A percentile compares a stretch with the other conserved stretches of the same genome.
These are phyloP conservation scores for Trichoderma afroharzianum DNA, from an alignment of 2,329 filamentous ascomycete genomes.

Conservation along the genomic window DNA sequence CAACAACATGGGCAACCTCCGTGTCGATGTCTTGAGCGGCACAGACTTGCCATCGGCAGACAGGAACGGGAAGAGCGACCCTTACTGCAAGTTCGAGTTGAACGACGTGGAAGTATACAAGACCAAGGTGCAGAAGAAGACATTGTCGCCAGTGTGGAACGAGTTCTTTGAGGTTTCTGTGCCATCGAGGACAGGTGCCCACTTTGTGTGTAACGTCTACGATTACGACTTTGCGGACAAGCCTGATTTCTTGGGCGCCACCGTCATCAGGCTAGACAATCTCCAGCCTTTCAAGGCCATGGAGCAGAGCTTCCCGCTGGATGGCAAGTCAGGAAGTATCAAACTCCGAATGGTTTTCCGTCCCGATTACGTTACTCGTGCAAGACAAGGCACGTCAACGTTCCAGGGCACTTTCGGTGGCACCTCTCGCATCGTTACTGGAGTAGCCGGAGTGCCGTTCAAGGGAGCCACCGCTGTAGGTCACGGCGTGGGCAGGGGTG, in stretches of 20 bases:
- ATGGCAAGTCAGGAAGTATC: slow-evolving; percentile 85
- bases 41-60: slow-evolving; percentile 87
- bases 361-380: slow-evolving; percentile 82
- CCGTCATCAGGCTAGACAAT: slow-evolving; percentile 69
- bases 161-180: slow-evolving; percentile 87
- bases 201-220: slow-evolving; percentile 79
- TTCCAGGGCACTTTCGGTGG: slow-evolving; percentile 85
- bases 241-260: slow-evolving; percentile 81
- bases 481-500: slow-evolving; percentile 81
- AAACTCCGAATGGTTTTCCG: slow-evolving; percentile 86
- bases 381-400: slow-evolving; percentile 85
- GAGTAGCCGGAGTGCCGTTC: slow-evolving; percentile 81
- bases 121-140: slow-evolving; percentile 96
- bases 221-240: slow-evolving; percentile 98
- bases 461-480: slow-evolving; percentile 81
- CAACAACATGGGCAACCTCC: slow-evolving; percentile 95
- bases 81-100: slow-evolving; percentile 91
- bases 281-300: slow-evolving; percentile 82
- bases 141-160: slow-evolving; percentile 90
- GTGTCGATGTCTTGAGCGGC: slow-evolving; percentile 88
- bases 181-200: slow-evolving; percentile 76
- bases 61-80: slow-evolving; percentile 93
- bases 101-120: slow-evolving; percentile 91
- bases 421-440: slow-evolving; percentile 82
- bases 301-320: slow-evolving; percentile 70